Conservation (phyloP, 1,284 basidiomycete species). For the Apiotrichum sp. region DNA sequence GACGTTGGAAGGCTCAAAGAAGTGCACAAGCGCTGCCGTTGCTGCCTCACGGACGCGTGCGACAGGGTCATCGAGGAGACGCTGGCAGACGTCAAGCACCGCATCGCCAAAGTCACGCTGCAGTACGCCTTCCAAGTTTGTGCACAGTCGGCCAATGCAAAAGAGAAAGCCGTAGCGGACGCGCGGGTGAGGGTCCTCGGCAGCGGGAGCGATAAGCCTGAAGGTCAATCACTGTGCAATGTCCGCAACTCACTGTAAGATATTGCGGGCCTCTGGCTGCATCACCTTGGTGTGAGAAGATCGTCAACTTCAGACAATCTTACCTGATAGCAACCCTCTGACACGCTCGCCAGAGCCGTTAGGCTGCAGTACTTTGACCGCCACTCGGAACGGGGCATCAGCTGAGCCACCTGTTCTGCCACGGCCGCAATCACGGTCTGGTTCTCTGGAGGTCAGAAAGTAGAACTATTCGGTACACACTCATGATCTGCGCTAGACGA, state of each 20-base stretch:
- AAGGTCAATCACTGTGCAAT: slow-evolving; percentile 51
- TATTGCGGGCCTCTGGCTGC: slow-evolving; percentile 1
- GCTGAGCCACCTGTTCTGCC: slow-evolving; percentile 68
- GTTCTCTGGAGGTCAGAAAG: slow-evolving; percentile 46
- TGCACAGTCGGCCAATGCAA: slow-evolving; percentile 77
- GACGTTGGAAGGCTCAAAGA: slow-evolving; percentile 73
- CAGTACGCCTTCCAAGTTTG: slow-evolving; percentile 52
- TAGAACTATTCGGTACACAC: slow-evolving; percentile 28
- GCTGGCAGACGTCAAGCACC: slow-evolving; percentile 60
- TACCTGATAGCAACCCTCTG: slow-evolving; percentile 28
- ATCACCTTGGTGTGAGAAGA: slow-evolving; percentile 5
- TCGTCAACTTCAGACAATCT: neutral
- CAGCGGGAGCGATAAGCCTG: slow-evolving; percentile 70
- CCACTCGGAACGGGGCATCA: slow-evolving; percentile 69
- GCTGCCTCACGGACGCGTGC: slow-evolving; percentile 74
- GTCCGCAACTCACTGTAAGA: slow-evolving; percentile 6
- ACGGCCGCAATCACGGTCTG: slow-evolving; percentile 63
- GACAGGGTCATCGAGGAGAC: slow-evolving; percentile 67
- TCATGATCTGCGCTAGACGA: slow-evolving; percentile 65
- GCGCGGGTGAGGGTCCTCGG: slow-evolving; percentile 68
- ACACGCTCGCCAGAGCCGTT: slow-evolving; percentile 49
- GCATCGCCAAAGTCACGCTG: slow-evolving; percentile 25
- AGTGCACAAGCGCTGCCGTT: slow-evolving; percentile 78
- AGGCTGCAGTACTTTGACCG: slow-evolving; percentile 69
- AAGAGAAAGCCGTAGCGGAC: slow-evolving; percentile 79